phyloP scores from a whole-genome alignment of 2,329 filamentous ascomycete species.

The Diplodia intermedia region DNA sequence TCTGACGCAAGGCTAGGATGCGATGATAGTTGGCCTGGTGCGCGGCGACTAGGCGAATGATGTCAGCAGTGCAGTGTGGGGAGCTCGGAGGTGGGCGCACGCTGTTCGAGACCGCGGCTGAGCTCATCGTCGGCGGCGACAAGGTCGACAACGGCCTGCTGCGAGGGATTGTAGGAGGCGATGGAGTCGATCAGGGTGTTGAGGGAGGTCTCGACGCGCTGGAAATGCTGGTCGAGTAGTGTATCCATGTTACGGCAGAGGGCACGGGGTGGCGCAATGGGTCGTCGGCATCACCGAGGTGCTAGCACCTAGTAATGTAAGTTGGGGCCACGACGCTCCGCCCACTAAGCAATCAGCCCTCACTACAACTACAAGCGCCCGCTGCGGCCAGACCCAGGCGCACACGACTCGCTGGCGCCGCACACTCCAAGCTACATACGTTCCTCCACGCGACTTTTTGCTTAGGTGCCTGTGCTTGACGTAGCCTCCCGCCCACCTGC shows the following conservation, averaged over 20 bases:
- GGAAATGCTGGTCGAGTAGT: slow-evolving; percentile 52
- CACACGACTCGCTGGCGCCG: slow-evolving; percentile 19
- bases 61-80: slow-evolving; percentile 21
- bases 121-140: slow-evolving; percentile 73
- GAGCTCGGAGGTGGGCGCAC: slow-evolving; percentile 51
- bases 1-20: slow-evolving; percentile 71
- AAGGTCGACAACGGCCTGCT: slow-evolving; percentile 71
- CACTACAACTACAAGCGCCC: slow-evolving; percentile 16
- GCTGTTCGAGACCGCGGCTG: slow-evolving; percentile 67
- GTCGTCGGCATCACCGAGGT: slow-evolving; percentile 17
- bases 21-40: slow-evolving; percentile 78
- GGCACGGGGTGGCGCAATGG: neutral
- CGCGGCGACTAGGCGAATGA: slow-evolving; percentile 63
- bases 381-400: slow-evolving; percentile 16
- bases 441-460: slow-evolving; percentile 29
- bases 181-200: slow-evolving; percentile 78
- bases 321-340: neutral
- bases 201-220: slow-evolving; percentile 60
- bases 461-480: slow-evolving; percentile 28
- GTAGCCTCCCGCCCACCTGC: slow-evolving; percentile 32
- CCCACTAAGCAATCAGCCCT: slow-evolving; percentile 14
- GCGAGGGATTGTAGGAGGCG: slow-evolving; percentile 79
- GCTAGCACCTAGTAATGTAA: no score
- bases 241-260: slow-evolving; percentile 48
- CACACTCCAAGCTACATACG: neutral